A percentile compares a stretch with the other conserved stretches of the same genome.
Evolutionary conservation across 106 monocot species (phyloP).

Genomic region (Dendrobium officinale): DNA sequence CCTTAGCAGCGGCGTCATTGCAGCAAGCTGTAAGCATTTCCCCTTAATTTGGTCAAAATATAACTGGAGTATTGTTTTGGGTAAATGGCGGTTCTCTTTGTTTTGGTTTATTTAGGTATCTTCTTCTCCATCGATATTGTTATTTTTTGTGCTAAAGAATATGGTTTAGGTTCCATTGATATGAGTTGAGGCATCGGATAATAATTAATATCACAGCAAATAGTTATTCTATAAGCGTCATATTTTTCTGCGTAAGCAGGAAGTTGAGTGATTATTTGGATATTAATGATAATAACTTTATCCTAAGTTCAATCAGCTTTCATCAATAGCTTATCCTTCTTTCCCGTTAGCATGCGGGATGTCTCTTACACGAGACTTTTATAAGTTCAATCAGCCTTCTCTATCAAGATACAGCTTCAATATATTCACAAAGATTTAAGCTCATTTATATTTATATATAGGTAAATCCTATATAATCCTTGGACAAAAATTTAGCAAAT

Average conservation of each 20-base stretch:
- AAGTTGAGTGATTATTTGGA: neutral
- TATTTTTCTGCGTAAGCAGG: neutral
- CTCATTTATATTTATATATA: neutral
- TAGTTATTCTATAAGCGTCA: neutral
- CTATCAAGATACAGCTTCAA: neutral
- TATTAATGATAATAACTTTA: neutral
- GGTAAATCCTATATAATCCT: neutral
- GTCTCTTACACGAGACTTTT: neutral
- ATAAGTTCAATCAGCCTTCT: neutral
- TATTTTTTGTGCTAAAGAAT: too few relatives aligned
- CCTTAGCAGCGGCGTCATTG: neutral
- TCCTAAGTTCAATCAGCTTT: neutral
- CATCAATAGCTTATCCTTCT: neutral
- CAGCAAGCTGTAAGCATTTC: conserved; percentile 1
- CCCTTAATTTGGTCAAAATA: neutral
- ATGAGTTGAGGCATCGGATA: neutral
- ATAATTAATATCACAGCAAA: neutral
- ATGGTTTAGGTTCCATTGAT: neutral
- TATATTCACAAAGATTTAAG: neutral
- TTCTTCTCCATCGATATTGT: too few relatives aligned
- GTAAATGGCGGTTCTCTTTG: too few relatives aligned
- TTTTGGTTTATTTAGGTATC: neutral
- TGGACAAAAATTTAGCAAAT: neutral
- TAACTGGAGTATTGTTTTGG: neutral
- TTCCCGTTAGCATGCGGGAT: neutral